Evolutionary conservation across 352 stramenopile genomes (phyloP).

Genomic region (Pythium grandisporangium): DNA sequence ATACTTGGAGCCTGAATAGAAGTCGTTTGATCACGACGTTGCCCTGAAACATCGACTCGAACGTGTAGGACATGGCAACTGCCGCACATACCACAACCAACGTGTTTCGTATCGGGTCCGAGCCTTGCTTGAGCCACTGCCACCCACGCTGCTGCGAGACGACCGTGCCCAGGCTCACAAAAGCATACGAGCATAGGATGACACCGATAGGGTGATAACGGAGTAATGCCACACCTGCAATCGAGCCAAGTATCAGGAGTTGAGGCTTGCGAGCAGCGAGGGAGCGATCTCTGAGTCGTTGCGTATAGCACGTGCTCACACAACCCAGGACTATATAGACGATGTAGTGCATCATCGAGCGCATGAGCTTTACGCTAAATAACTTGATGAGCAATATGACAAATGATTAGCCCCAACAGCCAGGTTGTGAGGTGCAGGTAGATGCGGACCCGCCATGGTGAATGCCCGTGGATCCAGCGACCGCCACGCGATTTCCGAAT

Average conservation of each 20-base stretch:
- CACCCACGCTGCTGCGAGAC: conserved; percentile 14
- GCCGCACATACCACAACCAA: conserved; percentile 27
- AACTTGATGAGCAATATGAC: conserved; percentile 13
- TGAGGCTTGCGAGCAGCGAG: conserved; percentile 39
- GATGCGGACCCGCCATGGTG: conserved; percentile 24
- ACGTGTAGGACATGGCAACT: conserved; percentile 24
- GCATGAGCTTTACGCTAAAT: conserved; percentile 24
- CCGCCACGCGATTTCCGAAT: conserved; percentile 25
- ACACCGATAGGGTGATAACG: conserved; percentile 37
- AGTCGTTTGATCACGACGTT: conserved; percentile 4
- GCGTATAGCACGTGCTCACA: conserved; percentile 28
- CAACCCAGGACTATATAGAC: conserved; percentile 40
- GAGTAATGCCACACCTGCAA: conserved; percentile 36
- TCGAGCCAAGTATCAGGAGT: conserved; percentile 33
- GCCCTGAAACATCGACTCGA: conserved; percentile 9
- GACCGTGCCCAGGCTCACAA: conserved; percentile 40
- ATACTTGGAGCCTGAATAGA: conserved; percentile 2
- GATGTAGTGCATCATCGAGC: conserved; percentile 45
- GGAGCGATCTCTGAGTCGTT: conserved; percentile 27
- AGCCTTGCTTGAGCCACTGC: conserved; percentile 25
- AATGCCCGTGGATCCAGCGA: conserved; percentile 30
- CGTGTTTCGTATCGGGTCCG: conserved; percentile 14
- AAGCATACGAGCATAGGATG: conserved; percentile 52
- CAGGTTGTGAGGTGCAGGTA: conserved; percentile 47
- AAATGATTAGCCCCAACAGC: conserved; percentile 27